Percentiles rank a stretch among this genome's conserved stretches.
Conservation (phyloP, 2,329 filamentous ascomycete species). For the Fusarium foetens region DNA sequence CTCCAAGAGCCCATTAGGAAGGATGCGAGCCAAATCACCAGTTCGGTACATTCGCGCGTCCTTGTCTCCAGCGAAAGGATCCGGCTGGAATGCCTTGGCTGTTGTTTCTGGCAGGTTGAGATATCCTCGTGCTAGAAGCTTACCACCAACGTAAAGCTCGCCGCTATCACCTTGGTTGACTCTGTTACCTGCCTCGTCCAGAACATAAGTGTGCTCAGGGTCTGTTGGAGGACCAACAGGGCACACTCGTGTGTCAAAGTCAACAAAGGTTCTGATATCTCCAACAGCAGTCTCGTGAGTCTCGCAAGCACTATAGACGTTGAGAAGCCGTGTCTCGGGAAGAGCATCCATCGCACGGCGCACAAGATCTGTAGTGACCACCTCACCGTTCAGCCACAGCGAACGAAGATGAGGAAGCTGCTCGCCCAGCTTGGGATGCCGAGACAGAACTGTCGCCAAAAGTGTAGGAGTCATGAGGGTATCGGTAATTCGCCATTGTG, state of each 20-base stretch:
- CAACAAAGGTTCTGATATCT: constrained; percentile 75
- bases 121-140: constrained; percentile 78
- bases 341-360: constrained; percentile 74
- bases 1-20: constrained; percentile 75
- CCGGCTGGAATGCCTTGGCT: constrained; percentile 73
- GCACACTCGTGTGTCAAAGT: constrained; percentile 72
- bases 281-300: constrained; percentile 84
- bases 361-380: constrained; percentile 81
- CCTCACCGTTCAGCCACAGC: constrained; percentile 84
- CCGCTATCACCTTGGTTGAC: constrained; percentile 72
- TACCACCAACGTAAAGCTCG: constrained; percentile 81
- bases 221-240: constrained; percentile 78
- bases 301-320: constrained; percentile 85
- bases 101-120: constrained; percentile 83
- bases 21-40: constrained; percentile 74
- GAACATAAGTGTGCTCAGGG: constrained; percentile 75
- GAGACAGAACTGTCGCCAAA: constrained; percentile 76
- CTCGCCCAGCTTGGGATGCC: constrained; percentile 72
- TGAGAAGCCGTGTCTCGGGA: constrained; percentile 75
- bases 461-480: constrained; percentile 87
- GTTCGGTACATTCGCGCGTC: constrained; percentile 79
- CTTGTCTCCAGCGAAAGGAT: constrained; percentile 69
- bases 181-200: constrained; percentile 74
- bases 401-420: constrained; percentile 74
- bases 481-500: constrained; percentile 75